phyloP scores from a whole-genome alignment of 768 basidiomycete species.

The Clitopilus passeckerianus region DNA sequence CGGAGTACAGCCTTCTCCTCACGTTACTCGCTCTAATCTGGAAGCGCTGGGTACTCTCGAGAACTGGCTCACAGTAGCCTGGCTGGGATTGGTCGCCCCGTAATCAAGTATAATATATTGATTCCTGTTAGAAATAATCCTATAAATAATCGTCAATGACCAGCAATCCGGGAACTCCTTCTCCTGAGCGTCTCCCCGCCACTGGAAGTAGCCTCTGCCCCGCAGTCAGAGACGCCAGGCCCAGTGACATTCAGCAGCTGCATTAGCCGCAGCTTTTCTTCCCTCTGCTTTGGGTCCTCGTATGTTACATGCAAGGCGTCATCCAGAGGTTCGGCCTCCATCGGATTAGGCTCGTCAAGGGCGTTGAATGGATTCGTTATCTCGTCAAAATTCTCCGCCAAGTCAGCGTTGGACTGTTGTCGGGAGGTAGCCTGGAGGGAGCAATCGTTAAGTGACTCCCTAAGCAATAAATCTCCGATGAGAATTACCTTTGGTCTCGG shows the following conservation, averaged over 20 bases:
- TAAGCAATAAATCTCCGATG: not conserved
- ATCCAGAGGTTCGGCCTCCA: slow-evolving; percentile 23
- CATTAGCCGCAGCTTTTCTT: slow-evolving; percentile 55
- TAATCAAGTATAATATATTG: not conserved
- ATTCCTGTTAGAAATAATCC: not conserved
- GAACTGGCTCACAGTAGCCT: too few species aligned
- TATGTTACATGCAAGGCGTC: slow-evolving; percentile 57
- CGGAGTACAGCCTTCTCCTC: too few species aligned
- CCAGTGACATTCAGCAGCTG: slow-evolving; percentile 35
- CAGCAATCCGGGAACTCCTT: not conserved
- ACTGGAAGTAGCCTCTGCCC: not conserved
- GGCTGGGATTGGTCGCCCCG: too few species aligned
- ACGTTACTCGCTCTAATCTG: too few species aligned
- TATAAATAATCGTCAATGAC: not conserved
- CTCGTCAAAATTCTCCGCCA: slow-evolving; percentile 15
- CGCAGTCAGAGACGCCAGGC: not conserved
- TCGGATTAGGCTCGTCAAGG: slow-evolving; percentile 23
- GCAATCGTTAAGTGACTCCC: not conserved
- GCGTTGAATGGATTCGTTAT: slow-evolving; percentile 19
- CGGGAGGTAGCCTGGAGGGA: slow-evolving; percentile 28
- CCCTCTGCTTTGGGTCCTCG: slow-evolving; percentile 61
- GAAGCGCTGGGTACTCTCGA: too few species aligned
- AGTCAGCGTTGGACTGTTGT: slow-evolving; percentile 27
- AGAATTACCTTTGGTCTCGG: slow-evolving; percentile 27
- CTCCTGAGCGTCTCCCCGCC: not conserved